These are phyloP conservation scores for Nigrospora oryzae DNA, from an alignment of 2,329 filamentous ascomycete genomes.

Conservation along the genomic window DNA sequence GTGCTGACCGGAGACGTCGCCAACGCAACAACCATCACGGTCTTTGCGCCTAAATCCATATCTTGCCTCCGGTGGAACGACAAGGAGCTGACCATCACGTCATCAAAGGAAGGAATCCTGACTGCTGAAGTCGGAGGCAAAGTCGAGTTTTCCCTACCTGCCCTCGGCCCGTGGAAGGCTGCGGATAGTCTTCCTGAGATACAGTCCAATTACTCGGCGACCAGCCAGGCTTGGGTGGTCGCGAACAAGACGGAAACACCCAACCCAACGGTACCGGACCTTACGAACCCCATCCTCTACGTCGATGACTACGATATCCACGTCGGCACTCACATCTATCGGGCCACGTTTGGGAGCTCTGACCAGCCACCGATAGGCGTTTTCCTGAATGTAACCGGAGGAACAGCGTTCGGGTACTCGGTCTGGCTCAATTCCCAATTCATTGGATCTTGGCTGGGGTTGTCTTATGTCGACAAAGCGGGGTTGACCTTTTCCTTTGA, in stretches of 20 bases:
- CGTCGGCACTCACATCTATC: constrained; percentile 44
- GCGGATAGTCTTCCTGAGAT: constrained; percentile 40
- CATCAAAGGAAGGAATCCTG: constrained; percentile 16
- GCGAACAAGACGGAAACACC: constrained; percentile 40
- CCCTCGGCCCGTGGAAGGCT: constrained; percentile 35
- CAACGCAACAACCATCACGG: constrained; percentile 28
- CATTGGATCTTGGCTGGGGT: constrained; percentile 46
- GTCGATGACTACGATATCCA: constrained; percentile 49
- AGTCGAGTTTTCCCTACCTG: constrained; percentile 25
- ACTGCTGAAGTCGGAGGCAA: constrained; percentile 17
- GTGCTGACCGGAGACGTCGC: constrained; percentile 35
- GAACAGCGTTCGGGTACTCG: constrained; percentile 46
- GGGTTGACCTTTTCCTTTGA: constrained; percentile 38
- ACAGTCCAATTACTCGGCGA: constrained; percentile 30
- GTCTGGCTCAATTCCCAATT: constrained; percentile 49
- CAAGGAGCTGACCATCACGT: constrained; percentile 19
- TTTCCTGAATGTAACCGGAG: constrained; percentile 43
- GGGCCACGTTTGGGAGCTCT: constrained; percentile 37
- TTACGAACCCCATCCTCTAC: constrained; percentile 45
- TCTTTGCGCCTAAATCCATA: constrained; percentile 37
- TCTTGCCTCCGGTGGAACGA: constrained; percentile 44
- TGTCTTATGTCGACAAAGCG: constrained; percentile 26
- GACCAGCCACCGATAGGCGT: constrained; percentile 29
- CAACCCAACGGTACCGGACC: constrained; percentile 36
- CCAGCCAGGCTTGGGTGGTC: constrained; percentile 32